These are phyloP conservation scores for Euphorbia peplus DNA, from an alignment of 345 rosid genomes.

Conservation along the genomic window DNA sequence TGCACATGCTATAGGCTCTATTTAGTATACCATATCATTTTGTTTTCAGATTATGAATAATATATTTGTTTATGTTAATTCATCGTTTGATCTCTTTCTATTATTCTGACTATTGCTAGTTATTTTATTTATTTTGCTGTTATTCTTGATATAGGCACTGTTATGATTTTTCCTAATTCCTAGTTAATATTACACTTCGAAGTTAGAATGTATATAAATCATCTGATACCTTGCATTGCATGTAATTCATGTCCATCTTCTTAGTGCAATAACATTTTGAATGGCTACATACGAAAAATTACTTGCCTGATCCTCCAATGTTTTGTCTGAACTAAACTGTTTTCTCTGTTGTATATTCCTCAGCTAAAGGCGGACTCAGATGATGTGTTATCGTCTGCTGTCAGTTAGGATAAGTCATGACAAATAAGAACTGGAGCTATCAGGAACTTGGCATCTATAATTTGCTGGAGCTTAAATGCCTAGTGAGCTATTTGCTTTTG, in stretches of 20 bases:
- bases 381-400: constrained; percentile 51
- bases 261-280: background rate
- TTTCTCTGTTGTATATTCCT: constrained; percentile 14
- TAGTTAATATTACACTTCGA: background rate
- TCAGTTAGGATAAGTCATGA: constrained; percentile 10
- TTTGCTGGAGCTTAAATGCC: background rate
- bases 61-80: too few species aligned
- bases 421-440: background rate
- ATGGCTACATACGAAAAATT: background rate
- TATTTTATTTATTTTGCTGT: too few species aligned
- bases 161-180: background rate
- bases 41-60: too few species aligned
- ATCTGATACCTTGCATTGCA: background rate
- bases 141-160: too few species aligned
- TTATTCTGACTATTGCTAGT: too few species aligned
- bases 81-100: too few species aligned
- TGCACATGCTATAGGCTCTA: too few species aligned
- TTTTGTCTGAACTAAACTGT: background rate
- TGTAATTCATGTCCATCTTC: background rate
- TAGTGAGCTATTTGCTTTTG: background rate
- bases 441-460: background rate
- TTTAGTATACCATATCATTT: too few species aligned
- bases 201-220: background rate
- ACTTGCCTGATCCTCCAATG: too few species aligned
- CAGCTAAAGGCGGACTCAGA: constrained; percentile 81